phyloP scores from a whole-genome alignment of 306 rosid genomes.

The Corylus avellana region DNA sequence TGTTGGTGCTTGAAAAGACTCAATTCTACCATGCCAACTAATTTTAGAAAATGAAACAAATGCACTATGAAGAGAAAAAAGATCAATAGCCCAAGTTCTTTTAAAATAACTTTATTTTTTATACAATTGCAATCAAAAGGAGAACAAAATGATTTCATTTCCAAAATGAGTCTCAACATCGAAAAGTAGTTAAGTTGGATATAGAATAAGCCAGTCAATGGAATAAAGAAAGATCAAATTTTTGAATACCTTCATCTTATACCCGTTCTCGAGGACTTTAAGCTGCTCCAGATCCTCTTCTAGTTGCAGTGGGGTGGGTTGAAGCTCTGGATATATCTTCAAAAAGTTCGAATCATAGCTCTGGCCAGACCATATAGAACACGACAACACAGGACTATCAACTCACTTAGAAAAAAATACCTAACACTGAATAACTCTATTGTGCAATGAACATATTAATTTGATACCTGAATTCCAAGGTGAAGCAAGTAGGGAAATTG shows the following conservation, averaged over 20 bases:
- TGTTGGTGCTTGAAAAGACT: background rate
- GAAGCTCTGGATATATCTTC: constrained; percentile 67
- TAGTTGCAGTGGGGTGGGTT: constrained; percentile 84
- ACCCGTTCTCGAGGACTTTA: constrained; percentile 95
- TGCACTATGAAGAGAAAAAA: background rate
- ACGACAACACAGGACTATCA: constrained; percentile 22
- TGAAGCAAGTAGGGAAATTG: constrained; percentile 62
- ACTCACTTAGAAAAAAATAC: constrained; percentile 15
- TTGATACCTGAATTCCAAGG: constrained; percentile 75
- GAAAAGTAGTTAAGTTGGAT: background rate
- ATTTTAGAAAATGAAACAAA: background rate
- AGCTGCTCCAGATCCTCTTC: constrained; percentile 99
- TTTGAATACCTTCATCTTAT: constrained; percentile 83
- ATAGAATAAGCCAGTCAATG: background rate
- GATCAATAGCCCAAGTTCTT: background rate
- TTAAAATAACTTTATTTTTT: background rate
- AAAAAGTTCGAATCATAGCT: constrained; percentile 89
- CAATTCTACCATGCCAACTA: background rate
- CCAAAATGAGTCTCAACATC: background rate
- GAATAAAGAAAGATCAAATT: constrained; percentile 10
- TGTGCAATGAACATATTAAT: background rate
- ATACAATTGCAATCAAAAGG: background rate
- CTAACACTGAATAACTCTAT: constrained; percentile 2
- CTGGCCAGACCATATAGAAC: constrained; percentile 41
- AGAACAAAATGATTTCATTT: background rate